Percentiles rank a stretch among this genome's conserved stretches.
phyloP scores from a whole-genome alignment of 2,329 filamentous ascomycete species.

The Aspergillus awamori region DNA sequence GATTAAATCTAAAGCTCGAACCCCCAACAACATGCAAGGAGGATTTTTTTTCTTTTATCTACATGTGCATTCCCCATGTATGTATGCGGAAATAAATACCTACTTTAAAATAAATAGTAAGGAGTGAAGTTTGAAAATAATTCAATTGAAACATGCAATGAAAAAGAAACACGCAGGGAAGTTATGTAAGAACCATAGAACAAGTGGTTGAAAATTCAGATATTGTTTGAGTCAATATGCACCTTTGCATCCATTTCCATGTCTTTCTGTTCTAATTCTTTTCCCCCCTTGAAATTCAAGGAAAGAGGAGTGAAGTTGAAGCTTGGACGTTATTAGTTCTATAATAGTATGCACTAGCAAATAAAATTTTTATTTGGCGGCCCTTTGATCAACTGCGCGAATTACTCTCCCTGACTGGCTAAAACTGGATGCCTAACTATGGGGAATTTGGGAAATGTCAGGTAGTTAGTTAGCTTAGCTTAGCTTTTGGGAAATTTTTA shows the following conservation, averaged over 20 bases:
- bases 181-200: no score
- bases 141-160: no score
- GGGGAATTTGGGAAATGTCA: neutral
- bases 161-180: no score
- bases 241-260: no score
- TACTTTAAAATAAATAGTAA: no score
- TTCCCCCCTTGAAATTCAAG: neutral
- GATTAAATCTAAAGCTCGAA: conserved; percentile 4
- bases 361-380: neutral
- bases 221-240: neutral
- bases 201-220: no score
- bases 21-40: conserved; percentile 2
- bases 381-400: conserved; percentile 27
- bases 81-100: no score
- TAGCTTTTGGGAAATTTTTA: neutral
- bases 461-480: neutral
- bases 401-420: conserved; percentile 23
- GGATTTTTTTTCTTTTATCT: neutral
- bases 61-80: neutral
- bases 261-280: no score
- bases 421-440: conserved; percentile 6
- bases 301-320: neutral
- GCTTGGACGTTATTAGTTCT: no score
- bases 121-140: neutral
- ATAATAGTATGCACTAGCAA: no score